These are phyloP conservation scores for Colletotrichum noveboracense DNA, from an alignment of 2,329 filamentous ascomycete genomes.

Conservation along the genomic window DNA sequence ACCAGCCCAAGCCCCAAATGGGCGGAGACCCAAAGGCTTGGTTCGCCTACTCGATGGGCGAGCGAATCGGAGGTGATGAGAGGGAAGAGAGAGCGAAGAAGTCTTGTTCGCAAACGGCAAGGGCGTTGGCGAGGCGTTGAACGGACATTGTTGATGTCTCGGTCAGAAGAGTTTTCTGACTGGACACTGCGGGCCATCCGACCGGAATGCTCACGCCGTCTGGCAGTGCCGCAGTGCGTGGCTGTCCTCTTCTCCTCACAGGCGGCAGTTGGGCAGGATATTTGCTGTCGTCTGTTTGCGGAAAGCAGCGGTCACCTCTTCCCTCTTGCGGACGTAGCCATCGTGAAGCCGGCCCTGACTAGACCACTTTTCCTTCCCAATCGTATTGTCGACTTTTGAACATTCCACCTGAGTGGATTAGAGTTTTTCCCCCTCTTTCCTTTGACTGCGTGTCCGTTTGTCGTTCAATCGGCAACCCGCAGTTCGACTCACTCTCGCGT, in stretches of 20 bases:
- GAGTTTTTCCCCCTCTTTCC: neutral
- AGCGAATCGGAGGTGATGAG: neutral
- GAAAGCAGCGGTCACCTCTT: neutral
- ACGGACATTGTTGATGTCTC: constrained; percentile 15
- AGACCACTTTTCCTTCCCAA: neutral
- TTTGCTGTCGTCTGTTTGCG: neutral
- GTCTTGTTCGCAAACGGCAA: constrained; percentile 12
- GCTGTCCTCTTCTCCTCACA: neutral
- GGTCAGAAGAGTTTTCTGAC: neutral
- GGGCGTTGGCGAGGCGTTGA: constrained; percentile 4
- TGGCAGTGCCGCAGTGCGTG: neutral
- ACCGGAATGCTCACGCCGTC: neutral
- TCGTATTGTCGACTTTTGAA: neutral
- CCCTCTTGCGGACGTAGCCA: constrained; percentile 9
- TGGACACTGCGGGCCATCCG: neutral
- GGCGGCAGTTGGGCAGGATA: neutral
- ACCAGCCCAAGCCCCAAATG: neutral
- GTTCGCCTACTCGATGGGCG: neutral
- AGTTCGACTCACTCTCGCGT: neutral
- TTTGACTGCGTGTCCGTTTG: neutral
- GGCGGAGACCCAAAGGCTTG: neutral
- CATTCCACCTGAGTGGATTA: neutral
- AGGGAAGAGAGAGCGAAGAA: neutral
- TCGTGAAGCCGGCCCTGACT: neutral
- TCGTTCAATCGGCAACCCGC: neutral